Evolutionary conservation across 768 basidiomycete genomes (phyloP), one percentile per base, ranked within the genome.

Genomic region (Macrolepiota fuliginosa): DNA sequence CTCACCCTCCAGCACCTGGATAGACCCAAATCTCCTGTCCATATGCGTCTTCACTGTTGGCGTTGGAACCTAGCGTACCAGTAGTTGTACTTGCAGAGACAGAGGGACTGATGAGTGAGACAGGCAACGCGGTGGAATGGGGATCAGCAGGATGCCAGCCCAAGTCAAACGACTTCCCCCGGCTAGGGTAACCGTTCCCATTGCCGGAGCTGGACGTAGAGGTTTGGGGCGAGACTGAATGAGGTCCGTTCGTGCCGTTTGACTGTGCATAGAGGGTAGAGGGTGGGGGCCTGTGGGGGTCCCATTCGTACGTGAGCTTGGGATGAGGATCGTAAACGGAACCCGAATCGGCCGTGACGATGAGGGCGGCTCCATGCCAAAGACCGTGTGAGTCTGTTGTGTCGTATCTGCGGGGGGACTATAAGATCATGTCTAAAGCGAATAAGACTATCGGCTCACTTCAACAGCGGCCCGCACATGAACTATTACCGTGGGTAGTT

Each of bases 381-480:
- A 94, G 76, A 17, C 87, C 85, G 24, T 84, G 77, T 63, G 86
- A 78, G 65, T 92, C 88, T 25, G 92, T 83, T 0, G 94, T 98
- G 70, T 98, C 95, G 69, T 94, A 98, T 45, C 91, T 87, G 63
- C 39, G 58, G 24, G 50, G 59, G 56, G 25, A 42, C 54, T 47
- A 39, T 35, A 54, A 49, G 56, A 49, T 35, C 51, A 57, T 37
- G 32, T 52, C 47, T 49, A 53, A 35, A 42, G 39, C 4, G 13
- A 55, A 47, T 32, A 55, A 53, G 22, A 52, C 7, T 29, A 29
- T 66, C 29, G 29, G 29, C 72, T 55, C 65, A 82, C 81, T 76
- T 78, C 56, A 98, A 75, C 17, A 98, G 77, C 22, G 94, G 94
- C 0, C 95, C 94, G 59, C 91, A 92, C 93, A 96, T 95, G 68